These are phyloP conservation scores for Handroanthus guayacan DNA, from an alignment of 257 asterid species.

Conservation along the genomic window DNA sequence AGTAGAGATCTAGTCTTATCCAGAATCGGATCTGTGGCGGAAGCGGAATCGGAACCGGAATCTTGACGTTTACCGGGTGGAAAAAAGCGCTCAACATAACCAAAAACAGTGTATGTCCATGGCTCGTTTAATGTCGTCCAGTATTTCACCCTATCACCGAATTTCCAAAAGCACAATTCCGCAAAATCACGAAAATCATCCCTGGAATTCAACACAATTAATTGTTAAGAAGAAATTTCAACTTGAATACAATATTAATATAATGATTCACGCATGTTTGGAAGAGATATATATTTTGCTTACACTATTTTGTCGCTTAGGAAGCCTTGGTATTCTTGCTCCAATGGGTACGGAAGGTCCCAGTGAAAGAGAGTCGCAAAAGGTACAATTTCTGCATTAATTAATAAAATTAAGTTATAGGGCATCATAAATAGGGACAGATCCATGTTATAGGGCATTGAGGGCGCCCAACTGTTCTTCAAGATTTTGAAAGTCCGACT, in stretches of 20 bases:
- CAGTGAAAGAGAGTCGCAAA: slow-evolving; percentile 31
- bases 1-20: too few species aligned
- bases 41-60: background rate
- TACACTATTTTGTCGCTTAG: slow-evolving; percentile 1
- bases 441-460: too few species aligned
- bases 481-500: too few species aligned
- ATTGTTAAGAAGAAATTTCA: too few species aligned
- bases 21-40: background rate
- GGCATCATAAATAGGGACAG: too few species aligned
- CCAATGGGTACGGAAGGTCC: slow-evolving; percentile 42
- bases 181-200: slow-evolving; percentile 38
- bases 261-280: too few species aligned
- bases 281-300: background rate
- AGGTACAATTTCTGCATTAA: slow-evolving; percentile 17
- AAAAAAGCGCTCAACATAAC: slow-evolving; percentile 12
- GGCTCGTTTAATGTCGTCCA: slow-evolving; percentile 46
- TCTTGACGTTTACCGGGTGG: slow-evolving; percentile 16
- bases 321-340: slow-evolving; percentile 28
- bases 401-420: background rate
- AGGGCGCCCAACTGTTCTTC: too few species aligned
- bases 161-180: slow-evolving; percentile 45
- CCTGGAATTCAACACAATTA: background rate
- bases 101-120: background rate
- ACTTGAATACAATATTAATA: too few species aligned
- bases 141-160: slow-evolving; percentile 43